These are phyloP conservation scores for Corymbia citriodora DNA, from an alignment of 441 rosid genomes.

Conservation along the genomic window DNA sequence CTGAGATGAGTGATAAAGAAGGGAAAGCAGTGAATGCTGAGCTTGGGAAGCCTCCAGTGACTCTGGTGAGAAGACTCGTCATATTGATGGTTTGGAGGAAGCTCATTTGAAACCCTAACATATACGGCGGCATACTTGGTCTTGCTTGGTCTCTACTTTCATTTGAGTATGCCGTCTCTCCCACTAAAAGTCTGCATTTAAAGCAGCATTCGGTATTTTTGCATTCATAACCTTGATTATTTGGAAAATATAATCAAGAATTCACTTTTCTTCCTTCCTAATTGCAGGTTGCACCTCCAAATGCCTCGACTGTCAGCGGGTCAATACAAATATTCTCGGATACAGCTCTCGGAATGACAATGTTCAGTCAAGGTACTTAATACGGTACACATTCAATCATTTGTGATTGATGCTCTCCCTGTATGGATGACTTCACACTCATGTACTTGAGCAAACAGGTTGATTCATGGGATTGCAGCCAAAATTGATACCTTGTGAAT, in stretches of 20 bases:
- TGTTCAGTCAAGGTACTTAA: neutral
- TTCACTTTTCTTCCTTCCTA: neutral
- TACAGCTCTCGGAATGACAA: conserved; percentile 6
- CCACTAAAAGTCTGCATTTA: neutral
- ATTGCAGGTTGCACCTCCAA: neutral
- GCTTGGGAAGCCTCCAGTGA: neutral
- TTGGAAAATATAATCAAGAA: neutral
- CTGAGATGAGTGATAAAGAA: neutral
- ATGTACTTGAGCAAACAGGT: neutral
- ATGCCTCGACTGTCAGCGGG: neutral
- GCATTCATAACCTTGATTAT: neutral
- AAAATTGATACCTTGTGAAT: neutral
- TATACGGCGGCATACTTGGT: neutral
- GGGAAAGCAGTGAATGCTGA: neutral
- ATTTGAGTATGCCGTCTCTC: neutral
- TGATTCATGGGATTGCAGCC: conserved; percentile 1
- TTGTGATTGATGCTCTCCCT: neutral
- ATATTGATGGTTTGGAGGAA: neutral
- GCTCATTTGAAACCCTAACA: neutral
- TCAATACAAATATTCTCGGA: neutral
- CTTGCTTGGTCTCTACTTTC: neutral
- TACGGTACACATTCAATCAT: neutral
- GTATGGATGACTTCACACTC: neutral
- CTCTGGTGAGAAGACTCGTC: neutral
- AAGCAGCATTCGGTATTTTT: neutral